Conservation (phyloP, 441 rosid species). For the Isatis lusitanica region DNA sequence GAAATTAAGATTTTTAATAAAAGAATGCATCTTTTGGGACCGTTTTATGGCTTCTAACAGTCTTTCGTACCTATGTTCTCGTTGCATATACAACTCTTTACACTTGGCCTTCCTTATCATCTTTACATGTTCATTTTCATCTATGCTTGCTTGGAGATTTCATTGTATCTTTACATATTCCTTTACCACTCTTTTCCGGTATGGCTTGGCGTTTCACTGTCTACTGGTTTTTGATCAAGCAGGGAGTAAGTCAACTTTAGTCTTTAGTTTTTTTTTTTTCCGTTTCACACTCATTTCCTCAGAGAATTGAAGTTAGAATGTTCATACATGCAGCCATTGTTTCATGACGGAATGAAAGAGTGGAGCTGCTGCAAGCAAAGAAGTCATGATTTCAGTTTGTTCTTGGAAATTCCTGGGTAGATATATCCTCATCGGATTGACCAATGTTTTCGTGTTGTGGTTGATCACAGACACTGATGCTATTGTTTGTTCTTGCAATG, state of each 20-base stretch:
- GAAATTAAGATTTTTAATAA: no score
- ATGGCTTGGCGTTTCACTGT: slow-evolving; percentile 36
- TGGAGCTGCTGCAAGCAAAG: slow-evolving; percentile 98
- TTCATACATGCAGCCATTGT: slow-evolving; percentile 62
- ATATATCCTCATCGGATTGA: background rate
- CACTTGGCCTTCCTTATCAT: background rate
- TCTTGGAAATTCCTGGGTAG: slow-evolving; percentile 88
- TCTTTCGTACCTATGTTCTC: background rate
- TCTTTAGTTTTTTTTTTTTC: background rate
- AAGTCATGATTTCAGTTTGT: slow-evolving; percentile 87
- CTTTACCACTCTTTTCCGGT: slow-evolving; percentile 16
- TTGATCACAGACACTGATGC: background rate
- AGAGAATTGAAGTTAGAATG: slow-evolving; percentile 12
- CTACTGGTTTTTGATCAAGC: slow-evolving; percentile 22
- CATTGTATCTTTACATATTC: background rate
- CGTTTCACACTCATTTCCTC: slow-evolving; percentile 7
- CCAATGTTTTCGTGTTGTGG: background rate
- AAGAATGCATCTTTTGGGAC: background rate
- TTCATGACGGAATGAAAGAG: slow-evolving; percentile 93
- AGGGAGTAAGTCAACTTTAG: slow-evolving; percentile 70
- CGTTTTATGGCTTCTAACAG: background rate
- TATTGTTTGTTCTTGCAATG: slow-evolving; percentile 29
- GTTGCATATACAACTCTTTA: background rate
- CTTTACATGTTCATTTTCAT: background rate
- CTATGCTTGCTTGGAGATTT: background rate